Conservation (phyloP, 495 filamentous ascomycete genomes). For the Daldinia caldariorum region DNA sequence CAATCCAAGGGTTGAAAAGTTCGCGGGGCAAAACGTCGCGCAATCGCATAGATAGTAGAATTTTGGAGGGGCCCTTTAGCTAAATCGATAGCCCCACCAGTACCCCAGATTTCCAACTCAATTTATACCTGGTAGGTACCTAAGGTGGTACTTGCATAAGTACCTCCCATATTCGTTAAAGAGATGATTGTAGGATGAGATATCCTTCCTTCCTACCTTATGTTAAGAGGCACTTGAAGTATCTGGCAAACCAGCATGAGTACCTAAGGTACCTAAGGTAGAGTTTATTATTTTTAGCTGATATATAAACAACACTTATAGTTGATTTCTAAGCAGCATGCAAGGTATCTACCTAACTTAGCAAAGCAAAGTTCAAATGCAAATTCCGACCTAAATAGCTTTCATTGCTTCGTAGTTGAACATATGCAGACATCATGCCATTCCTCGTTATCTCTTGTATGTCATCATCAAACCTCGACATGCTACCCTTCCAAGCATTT, state of each 20-base stretch:
- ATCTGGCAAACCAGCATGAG: no score
- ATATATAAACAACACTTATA: background rate
- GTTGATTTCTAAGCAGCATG: background rate
- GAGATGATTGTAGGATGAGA: no score
- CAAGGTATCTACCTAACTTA: background rate
- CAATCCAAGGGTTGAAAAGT: slow-evolving; percentile 11
- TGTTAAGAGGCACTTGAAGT: no score
- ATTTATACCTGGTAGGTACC: background rate
- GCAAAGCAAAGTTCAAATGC: background rate
- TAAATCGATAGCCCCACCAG: slow-evolving; percentile 13
- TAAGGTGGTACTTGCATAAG: no score
- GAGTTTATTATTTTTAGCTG: background rate
- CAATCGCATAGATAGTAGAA: slow-evolving; percentile 12
- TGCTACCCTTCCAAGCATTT: background rate
- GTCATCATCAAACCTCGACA: background rate
- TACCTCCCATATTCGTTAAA: no score
- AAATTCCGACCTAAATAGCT: background rate
- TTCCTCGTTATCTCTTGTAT: background rate
- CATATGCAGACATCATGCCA: background rate
- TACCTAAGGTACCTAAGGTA: no score
- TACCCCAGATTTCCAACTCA: slow-evolving; percentile 36
- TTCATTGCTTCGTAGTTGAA: background rate
- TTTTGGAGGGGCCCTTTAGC: slow-evolving; percentile 39
- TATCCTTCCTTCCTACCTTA: no score
- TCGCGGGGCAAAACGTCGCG: slow-evolving; percentile 31